Percentiles rank a stretch among this genome's conserved stretches.
Evolutionary conservation across 2,329 filamentous ascomycete genomes (phyloP).

Genomic region (Iodosphaeria phyllophila): DNA sequence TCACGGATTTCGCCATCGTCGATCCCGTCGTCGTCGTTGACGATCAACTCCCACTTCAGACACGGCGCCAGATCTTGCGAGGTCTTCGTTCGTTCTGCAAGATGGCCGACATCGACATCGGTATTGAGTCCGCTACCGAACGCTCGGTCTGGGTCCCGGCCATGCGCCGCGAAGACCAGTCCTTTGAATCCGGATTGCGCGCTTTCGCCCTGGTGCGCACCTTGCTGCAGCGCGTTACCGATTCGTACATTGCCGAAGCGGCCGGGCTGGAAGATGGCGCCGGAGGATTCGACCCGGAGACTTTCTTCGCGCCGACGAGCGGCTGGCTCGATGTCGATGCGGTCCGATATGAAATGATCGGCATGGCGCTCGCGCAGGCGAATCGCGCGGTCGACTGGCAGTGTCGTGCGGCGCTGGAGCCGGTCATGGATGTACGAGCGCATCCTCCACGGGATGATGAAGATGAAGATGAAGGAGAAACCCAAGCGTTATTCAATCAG

Average conservation of each 20-base stretch:
- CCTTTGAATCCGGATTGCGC: conserved; percentile 2
- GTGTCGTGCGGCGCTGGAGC: conserved; percentile 2
- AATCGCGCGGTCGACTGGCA: conserved; percentile 2
- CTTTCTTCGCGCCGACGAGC: conserved; percentile 1
- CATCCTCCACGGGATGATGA: too few species aligned
- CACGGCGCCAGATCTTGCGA: too few species aligned
- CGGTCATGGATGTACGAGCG: conserved; percentile 1
- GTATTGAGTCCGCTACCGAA: too few species aligned
- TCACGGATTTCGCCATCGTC: too few species aligned
- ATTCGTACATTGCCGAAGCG: not conserved
- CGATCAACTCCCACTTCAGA: too few species aligned
- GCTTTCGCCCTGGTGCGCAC: conserved; percentile 1
- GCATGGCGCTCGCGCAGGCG: conserved; percentile 1
- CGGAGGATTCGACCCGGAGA: not conserved
- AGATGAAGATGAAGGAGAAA: not conserved
- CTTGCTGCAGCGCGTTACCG: conserved; percentile 1
- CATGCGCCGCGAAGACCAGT: not conserved
- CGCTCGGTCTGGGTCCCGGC: not conserved
- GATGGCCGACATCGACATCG: too few species aligned
- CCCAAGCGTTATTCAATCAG: too few species aligned
- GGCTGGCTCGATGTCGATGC: conserved; percentile 3
- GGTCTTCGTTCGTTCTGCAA: too few species aligned
- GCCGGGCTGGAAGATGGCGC: too few species aligned
- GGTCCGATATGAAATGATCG: conserved; percentile 3
- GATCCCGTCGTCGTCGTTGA: too few species aligned